Percentiles rank a stretch among this genome's conserved stretches.
phyloP scores from a whole-genome alignment of 1,284 basidiomycete species.

The Pseudozyma pruni region DNA sequence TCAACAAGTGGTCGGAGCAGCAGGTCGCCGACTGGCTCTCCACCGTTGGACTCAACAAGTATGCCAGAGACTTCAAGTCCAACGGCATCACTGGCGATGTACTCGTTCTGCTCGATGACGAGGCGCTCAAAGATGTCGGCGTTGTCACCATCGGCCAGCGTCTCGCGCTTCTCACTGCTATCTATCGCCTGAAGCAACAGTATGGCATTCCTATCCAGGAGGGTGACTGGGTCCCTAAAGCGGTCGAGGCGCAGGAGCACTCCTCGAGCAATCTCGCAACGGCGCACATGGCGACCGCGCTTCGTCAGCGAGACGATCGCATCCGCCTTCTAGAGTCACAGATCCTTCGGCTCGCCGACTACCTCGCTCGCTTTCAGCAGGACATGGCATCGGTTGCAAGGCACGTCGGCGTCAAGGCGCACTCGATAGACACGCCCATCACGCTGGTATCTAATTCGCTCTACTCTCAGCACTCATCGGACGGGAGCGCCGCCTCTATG shows the following conservation, averaged over 20 bases:
- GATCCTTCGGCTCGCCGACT: conserved; percentile 54
- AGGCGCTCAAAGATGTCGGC: conserved; percentile 63
- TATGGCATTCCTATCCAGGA: conserved; percentile 61
- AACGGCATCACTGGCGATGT: conserved; percentile 66
- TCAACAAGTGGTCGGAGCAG: conserved; percentile 56
- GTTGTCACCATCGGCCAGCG: conserved; percentile 63
- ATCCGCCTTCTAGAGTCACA: conserved; percentile 63
- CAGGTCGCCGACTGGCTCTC: conserved; percentile 59
- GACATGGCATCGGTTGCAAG: conserved; percentile 53
- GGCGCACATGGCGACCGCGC: conserved; percentile 31
- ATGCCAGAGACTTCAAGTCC: conserved; percentile 40
- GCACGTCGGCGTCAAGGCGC: conserved; percentile 50
- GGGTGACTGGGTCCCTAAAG: conserved; percentile 61
- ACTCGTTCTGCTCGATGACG: conserved; percentile 63
- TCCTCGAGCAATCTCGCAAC: conserved; percentile 16
- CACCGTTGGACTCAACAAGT: conserved; percentile 46
- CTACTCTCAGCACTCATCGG: conserved; percentile 30
- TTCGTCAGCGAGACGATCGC: conserved; percentile 59
- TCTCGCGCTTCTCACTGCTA: conserved; percentile 55
- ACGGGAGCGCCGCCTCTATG: conserved; percentile 26
- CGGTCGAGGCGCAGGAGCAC: conserved; percentile 37
- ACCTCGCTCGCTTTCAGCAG: conserved; percentile 56
- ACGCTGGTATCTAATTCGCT: conserved; percentile 42
- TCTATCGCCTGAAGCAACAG: conserved; percentile 60
- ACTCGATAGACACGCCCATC: conserved; percentile 43